Evolutionary conservation across 805 yeast species (phyloP), one percentile per base, ranked within the genome.

Genomic region (Kodamaea leandrae): DNA sequence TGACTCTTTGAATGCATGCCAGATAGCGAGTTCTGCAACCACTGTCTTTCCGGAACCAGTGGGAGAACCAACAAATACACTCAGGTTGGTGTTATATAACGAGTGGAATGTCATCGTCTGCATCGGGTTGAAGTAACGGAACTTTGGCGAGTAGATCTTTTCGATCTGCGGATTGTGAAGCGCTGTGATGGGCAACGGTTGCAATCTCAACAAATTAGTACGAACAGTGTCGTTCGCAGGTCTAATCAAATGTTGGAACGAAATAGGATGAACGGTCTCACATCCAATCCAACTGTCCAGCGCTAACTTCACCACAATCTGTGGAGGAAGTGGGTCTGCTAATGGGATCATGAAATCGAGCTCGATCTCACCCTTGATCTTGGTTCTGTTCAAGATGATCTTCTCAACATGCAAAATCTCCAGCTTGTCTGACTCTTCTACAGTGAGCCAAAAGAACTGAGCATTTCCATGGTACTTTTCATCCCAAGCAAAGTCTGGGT

Each of bases 21-120:
- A 93, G 12, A 93, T 86, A 0, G 98, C 98, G 42, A 93, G 64
- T 57, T 93, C 99, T 0, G 98, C 96, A 20, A 95, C 98, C 24
- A 93, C 84, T 0, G 99, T 93, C 61, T 93, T 93, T 51, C 99
- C 99, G 0, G 83, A 76, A 0, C 99, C 99, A 2, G 99, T 93
- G 2, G 99, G 99, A 0, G 98, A 89, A 7, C 99, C 99, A 33
- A 93, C 86, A 60, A 93, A 86, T 0, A 84, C 90, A 58, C 85
- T 86, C 1, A 83, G 75, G 47, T 84, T 78, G 1, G 83, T 66
- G 60, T 93, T 81, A 64, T 90, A 93, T 34, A 93, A 64, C 0
- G 96, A 78, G 57, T 90, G 96, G 66, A 93, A 93, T 0, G 84
- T 77, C 98, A 91, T 91, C 0, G 98, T 91, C 64, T 93, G 99